phyloP scores from a whole-genome alignment of 225 moss, liverwort and hornwort species.

The Thuidium tamariscinum region DNA sequence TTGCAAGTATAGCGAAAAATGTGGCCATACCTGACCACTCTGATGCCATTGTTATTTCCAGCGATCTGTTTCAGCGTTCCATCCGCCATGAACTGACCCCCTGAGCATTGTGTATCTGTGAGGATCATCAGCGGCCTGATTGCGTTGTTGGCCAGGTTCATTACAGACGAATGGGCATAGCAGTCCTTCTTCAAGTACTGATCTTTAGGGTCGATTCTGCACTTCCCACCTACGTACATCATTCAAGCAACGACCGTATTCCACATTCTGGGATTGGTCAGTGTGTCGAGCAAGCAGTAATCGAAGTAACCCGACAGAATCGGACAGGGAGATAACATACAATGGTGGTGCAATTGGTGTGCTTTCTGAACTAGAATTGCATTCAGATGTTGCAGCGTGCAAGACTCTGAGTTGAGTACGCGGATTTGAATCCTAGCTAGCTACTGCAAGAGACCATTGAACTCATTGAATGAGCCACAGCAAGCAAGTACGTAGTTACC shows the following conservation, averaged over 20 bases:
- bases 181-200: conserved; percentile 22
- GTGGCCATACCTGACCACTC: conserved; percentile 15
- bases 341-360: background rate
- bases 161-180: conserved; percentile 44
- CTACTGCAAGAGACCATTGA: background rate
- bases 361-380: background rate
- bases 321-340: background rate
- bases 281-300: background rate
- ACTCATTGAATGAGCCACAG: background rate
- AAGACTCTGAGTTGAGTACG: background rate
- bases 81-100: conserved; percentile 27
- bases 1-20: background rate
- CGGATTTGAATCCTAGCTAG: background rate
- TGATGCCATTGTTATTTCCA: conserved; percentile 40
- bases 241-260: background rate
- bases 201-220: conserved; percentile 18
- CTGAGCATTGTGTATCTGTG: conserved; percentile 63
- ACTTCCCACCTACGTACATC: conserved; percentile 4
- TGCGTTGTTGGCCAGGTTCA: conserved; percentile 24
- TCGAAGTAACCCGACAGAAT: background rate
- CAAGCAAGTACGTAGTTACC: background rate
- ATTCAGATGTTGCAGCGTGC: background rate
- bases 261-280: background rate
- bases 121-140: conserved; percentile 44
- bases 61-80: conserved; percentile 50